A percentile compares a stretch with the other conserved stretches of the same genome.
These are phyloP conservation scores for Ganoderma resinaceum DNA, from an alignment of 1,284 basidiomycete species.

Conservation along the genomic window DNA sequence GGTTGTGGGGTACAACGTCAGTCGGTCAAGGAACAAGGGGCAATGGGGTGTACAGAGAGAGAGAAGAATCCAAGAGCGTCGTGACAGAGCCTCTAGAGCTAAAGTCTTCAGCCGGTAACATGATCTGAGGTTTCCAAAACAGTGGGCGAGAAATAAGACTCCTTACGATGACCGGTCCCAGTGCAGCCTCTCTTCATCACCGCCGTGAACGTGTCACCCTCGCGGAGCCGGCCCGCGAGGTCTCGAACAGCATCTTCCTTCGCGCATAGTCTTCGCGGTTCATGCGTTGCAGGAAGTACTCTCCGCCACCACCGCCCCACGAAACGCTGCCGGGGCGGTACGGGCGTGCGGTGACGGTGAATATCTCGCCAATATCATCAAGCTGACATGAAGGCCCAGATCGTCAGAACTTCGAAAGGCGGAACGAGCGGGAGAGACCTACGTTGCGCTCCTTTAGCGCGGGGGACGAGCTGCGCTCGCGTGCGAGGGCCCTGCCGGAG, in stretches of 20 bases:
- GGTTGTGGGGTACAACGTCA: neutral
- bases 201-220: conserved; percentile 35
- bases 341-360: conserved; percentile 70
- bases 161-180: neutral
- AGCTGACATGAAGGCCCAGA: conserved; percentile 44
- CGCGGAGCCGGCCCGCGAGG: conserved; percentile 29
- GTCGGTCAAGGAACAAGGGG: neutral
- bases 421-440: conserved; percentile 36
- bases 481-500: conserved; percentile 69
- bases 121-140: too few species aligned
- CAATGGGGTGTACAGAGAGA: neutral
- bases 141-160: neutral
- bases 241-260: conserved; percentile 42
- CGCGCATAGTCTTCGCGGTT: conserved; percentile 72
- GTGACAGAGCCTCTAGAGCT: neutral
- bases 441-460: conserved; percentile 53
- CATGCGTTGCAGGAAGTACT: conserved; percentile 77
- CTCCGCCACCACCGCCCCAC: conserved; percentile 73
- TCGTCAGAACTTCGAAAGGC: neutral
- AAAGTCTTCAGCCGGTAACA: neutral
- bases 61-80: neutral
- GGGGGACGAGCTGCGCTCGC: conserved; percentile 29
- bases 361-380: conserved; percentile 78
- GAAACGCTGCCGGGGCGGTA: conserved; percentile 78
- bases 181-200: conserved; percentile 16